phyloP scores from a whole-genome alignment of 2,329 filamentous ascomycete genomes.

The Hypoxylon sp. region DNA sequence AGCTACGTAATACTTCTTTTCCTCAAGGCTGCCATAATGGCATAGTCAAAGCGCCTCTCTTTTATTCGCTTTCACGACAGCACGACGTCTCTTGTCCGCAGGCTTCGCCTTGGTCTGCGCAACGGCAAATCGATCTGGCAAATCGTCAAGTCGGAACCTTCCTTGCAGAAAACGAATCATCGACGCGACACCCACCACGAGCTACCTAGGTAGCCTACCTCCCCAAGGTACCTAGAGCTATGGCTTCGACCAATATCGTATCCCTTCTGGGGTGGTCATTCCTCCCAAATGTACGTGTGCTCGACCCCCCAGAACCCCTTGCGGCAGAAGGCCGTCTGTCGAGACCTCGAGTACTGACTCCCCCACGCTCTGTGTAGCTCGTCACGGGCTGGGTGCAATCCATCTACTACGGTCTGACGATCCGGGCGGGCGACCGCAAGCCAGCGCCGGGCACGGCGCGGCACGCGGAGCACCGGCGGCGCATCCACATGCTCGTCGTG shows the following conservation, averaged over 20 bases:
- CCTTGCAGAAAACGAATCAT: slow-evolving; percentile 4
- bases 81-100: neutral
- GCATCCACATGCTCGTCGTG: slow-evolving; percentile 85
- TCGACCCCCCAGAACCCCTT: slow-evolving; percentile 2
- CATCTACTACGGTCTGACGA: slow-evolving; percentile 86
- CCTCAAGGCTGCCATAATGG: neutral
- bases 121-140: neutral
- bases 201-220: too few relatives aligned
- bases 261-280: slow-evolving; percentile 66
- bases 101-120: neutral
- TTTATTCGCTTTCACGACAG: slow-evolving; percentile 7
- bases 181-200: slow-evolving; percentile 5
- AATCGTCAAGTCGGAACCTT: slow-evolving; percentile 21
- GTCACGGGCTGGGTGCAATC: slow-evolving; percentile 79
- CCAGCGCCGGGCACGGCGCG: slow-evolving; percentile 74
- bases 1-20: slow-evolving; percentile 10
- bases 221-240: too few relatives aligned
- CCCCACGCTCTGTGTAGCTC: slow-evolving; percentile 62
- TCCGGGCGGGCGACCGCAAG: slow-evolving; percentile 86
- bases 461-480: slow-evolving; percentile 76
- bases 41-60: slow-evolving; percentile 1
- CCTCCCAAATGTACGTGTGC: slow-evolving; percentile 57
- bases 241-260: slow-evolving; percentile 57
- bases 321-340: neutral
- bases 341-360: slow-evolving; percentile 24